These are phyloP conservation scores for Chrysoporthe deuterocubensis DNA, from an alignment of 2,329 filamentous ascomycete species.

Conservation along the genomic window DNA sequence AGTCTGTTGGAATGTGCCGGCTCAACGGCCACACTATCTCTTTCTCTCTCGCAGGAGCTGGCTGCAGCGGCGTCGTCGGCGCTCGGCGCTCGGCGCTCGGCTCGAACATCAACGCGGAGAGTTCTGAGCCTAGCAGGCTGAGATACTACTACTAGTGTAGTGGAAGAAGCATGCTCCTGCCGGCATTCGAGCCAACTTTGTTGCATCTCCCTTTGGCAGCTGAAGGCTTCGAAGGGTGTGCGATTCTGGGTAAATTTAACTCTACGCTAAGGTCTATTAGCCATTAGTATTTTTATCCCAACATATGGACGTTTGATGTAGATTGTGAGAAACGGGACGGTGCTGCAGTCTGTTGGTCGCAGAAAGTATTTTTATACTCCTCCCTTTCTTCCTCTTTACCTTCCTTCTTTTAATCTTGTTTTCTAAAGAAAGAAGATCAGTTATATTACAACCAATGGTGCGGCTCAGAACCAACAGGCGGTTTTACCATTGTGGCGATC, in stretches of 20 bases:
- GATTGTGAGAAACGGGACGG: not conserved
- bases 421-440: not conserved
- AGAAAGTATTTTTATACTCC: not conserved
- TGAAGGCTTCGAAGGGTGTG: too few species aligned
- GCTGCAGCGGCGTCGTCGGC: not conserved
- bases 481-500: not conserved
- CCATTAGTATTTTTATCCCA: not conserved
- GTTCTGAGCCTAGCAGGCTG: not conserved
- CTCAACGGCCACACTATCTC: not conserved
- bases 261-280: not conserved
- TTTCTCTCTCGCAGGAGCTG: not conserved
- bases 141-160: too few species aligned
- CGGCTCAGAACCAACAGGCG: not conserved
- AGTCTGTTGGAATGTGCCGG: not conserved
- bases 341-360: not conserved
- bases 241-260: too few species aligned
- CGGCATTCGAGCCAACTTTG: too few species aligned
- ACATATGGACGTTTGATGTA: not conserved
- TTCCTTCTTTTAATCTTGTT: too few species aligned
- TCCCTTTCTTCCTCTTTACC: too few species aligned
- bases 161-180: not conserved
- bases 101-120: not conserved
- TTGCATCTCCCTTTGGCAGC: too few species aligned
- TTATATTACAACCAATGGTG: not conserved
- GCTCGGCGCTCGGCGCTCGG: constrained; percentile 18